These are phyloP conservation scores for Gymnopilus junonius DNA, from an alignment of 768 basidiomycete genomes.

Conservation along the genomic window DNA sequence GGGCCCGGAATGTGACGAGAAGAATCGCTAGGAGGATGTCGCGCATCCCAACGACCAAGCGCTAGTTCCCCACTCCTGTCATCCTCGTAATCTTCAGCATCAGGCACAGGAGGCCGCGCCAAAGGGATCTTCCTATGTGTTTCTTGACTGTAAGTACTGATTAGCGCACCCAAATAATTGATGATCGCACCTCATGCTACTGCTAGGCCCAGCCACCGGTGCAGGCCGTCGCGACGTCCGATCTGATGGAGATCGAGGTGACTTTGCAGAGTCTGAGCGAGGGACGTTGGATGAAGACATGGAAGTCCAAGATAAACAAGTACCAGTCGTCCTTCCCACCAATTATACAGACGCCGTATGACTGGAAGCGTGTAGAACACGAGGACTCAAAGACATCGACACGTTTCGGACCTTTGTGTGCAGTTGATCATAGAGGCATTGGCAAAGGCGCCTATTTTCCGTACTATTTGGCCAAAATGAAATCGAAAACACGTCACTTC, in stretches of 20 bases:
- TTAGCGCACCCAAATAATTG: background rate
- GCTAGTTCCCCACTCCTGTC: no score
- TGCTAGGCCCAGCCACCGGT: background rate
- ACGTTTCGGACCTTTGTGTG: background rate
- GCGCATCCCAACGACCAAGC: no score
- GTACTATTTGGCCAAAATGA: background rate
- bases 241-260: background rate
- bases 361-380: background rate
- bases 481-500: background rate
- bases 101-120: no score
- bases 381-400: background rate
- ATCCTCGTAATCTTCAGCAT: no score
- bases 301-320: background rate
- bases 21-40: no score
- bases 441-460: background rate
- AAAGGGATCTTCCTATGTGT: no score
- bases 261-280: background rate
- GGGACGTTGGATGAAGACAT: background rate
- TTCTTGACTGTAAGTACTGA: no score
- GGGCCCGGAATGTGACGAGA: no score
- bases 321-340: background rate
- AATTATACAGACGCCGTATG: background rate
- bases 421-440: background rate
- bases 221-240: background rate
- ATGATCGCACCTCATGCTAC: background rate